These are phyloP conservation scores for Diaporthe batatas DNA, from an alignment of 2,329 filamentous ascomycete species.

Conservation along the genomic window DNA sequence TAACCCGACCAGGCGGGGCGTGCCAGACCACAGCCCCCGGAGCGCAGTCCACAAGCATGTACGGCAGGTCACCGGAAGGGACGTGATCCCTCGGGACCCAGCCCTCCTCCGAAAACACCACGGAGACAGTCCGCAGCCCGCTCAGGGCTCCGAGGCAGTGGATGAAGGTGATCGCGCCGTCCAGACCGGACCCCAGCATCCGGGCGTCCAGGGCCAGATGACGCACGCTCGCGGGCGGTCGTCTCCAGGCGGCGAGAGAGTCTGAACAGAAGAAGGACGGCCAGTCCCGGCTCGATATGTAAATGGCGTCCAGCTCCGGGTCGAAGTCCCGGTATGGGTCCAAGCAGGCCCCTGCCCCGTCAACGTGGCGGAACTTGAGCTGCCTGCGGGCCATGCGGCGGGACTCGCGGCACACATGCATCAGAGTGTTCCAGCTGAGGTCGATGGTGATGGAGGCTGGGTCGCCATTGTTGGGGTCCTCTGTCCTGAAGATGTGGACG, in stretches of 20 bases:
- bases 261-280: not conserved
- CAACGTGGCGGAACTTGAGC: not conserved
- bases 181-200: not conserved
- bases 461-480: not conserved
- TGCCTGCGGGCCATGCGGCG: not conserved
- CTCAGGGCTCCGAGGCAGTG: not conserved
- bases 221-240: not conserved
- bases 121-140: not conserved
- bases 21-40: not conserved
- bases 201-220: conserved; percentile 9
- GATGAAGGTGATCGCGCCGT: not conserved
- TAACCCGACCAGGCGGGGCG: not conserved
- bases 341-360: not conserved
- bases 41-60: not conserved
- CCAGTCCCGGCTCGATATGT: not conserved
- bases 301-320: not conserved
- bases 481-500: not conserved
- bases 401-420: conserved; percentile 18
- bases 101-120: not conserved
- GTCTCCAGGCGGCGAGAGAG: not conserved
- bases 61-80: not conserved
- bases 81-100: not conserved
- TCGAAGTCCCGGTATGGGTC: not conserved
- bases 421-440: not conserved
- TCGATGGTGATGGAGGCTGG: not conserved